Conservation (phyloP, 169 alveolate genomes). For the Eimeria tenella region DNA sequence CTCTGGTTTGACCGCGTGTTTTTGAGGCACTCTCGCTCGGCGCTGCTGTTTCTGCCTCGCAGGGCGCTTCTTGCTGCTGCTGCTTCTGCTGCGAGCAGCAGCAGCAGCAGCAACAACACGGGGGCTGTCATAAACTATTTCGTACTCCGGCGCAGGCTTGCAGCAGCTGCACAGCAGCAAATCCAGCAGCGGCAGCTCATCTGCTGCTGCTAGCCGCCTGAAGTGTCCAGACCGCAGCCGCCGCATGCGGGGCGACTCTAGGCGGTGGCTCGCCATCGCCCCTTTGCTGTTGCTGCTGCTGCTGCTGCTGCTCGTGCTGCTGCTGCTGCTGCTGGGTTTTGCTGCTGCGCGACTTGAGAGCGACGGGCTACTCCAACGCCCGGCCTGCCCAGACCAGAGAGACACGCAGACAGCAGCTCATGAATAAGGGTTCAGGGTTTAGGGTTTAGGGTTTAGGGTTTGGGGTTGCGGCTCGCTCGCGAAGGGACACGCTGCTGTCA, state of each 20-base stretch:
- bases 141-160: not conserved
- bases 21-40: not conserved
- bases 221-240: conserved; percentile 1
- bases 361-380: not conserved
- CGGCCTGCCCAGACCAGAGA: no score
- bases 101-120: conserved; percentile 37
- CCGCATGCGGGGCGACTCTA: conserved; percentile 14
- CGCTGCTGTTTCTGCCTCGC: not conserved
- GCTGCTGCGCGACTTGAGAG: not conserved
- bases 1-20: not conserved
- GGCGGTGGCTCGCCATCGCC: not conserved
- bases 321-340: not conserved
- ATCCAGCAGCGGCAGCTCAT: not conserved
- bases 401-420: not conserved
- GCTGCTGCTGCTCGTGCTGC: conserved; percentile 17
- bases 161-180: not conserved
- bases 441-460: not conserved
- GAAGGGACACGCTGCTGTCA: no score
- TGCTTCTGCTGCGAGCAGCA: not conserved
- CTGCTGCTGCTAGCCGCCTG: not conserved
- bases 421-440: not conserved
- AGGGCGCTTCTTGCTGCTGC: not conserved
- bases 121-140: not conserved
- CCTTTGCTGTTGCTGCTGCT: conserved; percentile 9
- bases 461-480: no score